Evolutionary conservation across 225 moss, liverwort and hornwort genomes (phyloP), one percentile per base, ranked within the genome.

Genomic region (Takakia lepidozioides): DNA sequence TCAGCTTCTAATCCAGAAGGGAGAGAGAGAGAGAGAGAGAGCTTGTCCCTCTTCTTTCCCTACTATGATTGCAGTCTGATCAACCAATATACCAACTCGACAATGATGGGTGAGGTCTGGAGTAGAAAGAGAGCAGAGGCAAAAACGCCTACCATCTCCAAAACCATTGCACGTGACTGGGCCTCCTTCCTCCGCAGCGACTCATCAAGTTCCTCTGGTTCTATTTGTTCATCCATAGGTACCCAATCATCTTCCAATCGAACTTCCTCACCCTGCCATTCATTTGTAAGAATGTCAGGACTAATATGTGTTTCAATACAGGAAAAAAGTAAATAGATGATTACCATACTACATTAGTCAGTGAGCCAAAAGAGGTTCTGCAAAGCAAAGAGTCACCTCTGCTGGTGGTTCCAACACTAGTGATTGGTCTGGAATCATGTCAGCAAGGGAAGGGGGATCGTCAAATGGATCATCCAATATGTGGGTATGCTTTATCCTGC

Each of bases 211-310:
- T 91, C 85, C 54, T 76, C 98, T 11, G 78, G 72, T 52, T 73
- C 83, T 77, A 87, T 81, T 39, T 71, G 56, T 22, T 87, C 82
- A 63, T 85, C 87, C 83, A 76, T 78, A 10, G 91, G 81, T 24
- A 91, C 81, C 98, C 98, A 91, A 70, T 91, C 98, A 71, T 87
- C 98, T 70, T 98, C 91, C 60, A 98, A 49, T 29, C 98, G 77
- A 55, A 91, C 83, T 66, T 98, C 91, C 66, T 81, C 87, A n/a
- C 85, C 98, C 87, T 95, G 59, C 26, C 49, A 43, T n/a, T 14
- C 21, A 38, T 15, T n/a, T n/a, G n/a, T n/a, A n/a, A n/a, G n/a
- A n/a, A n/a, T n/a, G n/a, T n/a, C n/a, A 78, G 93, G 88, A 74
- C 37, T 24, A 3, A n/a, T n/a, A n/a, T n/a, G n/a, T n/a, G n/a